phyloP scores from a whole-genome alignment of 2,329 filamentous ascomycete species.

The Sclerotinia sclerotiorum region DNA sequence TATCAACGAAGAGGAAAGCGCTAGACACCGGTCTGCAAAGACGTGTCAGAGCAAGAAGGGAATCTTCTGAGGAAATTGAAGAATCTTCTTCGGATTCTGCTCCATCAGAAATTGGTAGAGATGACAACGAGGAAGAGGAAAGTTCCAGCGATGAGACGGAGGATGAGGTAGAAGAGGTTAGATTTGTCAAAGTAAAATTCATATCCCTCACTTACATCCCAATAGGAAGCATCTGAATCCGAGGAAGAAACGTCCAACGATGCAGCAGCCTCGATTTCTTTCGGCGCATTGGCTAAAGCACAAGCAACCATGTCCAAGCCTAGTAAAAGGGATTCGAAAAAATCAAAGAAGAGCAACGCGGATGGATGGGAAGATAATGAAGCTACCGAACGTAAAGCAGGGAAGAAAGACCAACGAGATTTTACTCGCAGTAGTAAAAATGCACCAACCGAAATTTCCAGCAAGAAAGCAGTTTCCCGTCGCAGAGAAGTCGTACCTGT shows the following conservation, averaged over 20 bases:
- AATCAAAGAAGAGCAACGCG: constrained; percentile 43
- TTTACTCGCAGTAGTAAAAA: constrained; percentile 72
- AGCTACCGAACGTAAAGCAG: constrained; percentile 45
- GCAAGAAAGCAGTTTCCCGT: constrained; percentile 80
- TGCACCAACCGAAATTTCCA: constrained; percentile 79
- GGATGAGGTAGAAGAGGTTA: constrained; percentile 36
- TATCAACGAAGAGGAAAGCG: constrained; percentile 38
- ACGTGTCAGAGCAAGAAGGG: constrained; percentile 38
- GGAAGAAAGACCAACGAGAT: constrained; percentile 44
- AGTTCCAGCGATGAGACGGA: constrained; percentile 40
- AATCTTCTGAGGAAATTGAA: constrained; percentile 37
- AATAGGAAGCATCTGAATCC: constrained; percentile 29
- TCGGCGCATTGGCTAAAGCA: constrained; percentile 85
- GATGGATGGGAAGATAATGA: constrained; percentile 43
- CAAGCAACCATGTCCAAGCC: constrained; percentile 61
- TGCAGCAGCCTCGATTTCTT: constrained; percentile 67
- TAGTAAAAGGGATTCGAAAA: constrained; percentile 38
- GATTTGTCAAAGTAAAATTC: constrained; percentile 9
- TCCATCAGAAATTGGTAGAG: constrained; percentile 41
- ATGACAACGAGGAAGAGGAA: constrained; percentile 42
- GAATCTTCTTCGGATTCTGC: constrained; percentile 39
- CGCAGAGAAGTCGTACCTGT: constrained; percentile 68
- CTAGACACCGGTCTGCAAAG: constrained; percentile 34
- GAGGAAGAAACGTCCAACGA: constrained; percentile 30
- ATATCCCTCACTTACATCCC: constrained; percentile 11